Percentiles rank a stretch among this genome's conserved stretches.
Conservation (phyloP, 345 rosid genomes). For the Punica granatum region DNA sequence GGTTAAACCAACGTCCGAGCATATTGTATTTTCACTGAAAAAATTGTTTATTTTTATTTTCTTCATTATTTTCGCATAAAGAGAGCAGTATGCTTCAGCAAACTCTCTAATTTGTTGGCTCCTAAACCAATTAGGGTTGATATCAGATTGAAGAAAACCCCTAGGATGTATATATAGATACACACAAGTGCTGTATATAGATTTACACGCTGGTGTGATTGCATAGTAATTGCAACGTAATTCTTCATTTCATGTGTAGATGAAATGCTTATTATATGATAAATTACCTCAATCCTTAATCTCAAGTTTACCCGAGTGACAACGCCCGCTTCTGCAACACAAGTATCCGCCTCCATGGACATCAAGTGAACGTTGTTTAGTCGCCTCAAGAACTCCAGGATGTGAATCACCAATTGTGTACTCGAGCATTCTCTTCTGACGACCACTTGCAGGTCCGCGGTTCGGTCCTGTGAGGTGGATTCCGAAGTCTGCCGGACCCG, state of each 20-base stretch:
- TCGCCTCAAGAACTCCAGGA: conserved; percentile 61
- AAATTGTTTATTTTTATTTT: no score
- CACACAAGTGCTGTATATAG: no score
- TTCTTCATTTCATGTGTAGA: not conserved
- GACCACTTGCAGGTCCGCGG: conserved; percentile 40
- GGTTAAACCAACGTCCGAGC: no score
- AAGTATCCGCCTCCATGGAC: conserved; percentile 45
- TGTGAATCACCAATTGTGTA: conserved; percentile 31
- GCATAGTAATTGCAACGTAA: not conserved
- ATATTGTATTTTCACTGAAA: no score
- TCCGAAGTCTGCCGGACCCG: conserved; percentile 28
- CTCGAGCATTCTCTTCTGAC: conserved; percentile 33
- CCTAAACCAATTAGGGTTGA: not conserved
- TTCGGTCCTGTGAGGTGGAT: conserved; percentile 15
- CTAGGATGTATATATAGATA: no score
- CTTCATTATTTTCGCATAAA: no score
- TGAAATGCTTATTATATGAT: no score
- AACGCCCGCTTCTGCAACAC: conserved; percentile 15
- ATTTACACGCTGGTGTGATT: not conserved
- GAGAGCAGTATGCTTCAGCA: no score
- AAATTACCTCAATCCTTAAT: conserved; percentile 57
- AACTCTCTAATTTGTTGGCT: not conserved
- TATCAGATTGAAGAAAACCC: not conserved
- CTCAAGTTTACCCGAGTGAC: conserved; percentile 31
- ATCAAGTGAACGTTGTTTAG: conserved; percentile 36